phyloP scores from a whole-genome alignment of 2,329 filamentous ascomycete species.

The Fusarium nurragi region DNA sequence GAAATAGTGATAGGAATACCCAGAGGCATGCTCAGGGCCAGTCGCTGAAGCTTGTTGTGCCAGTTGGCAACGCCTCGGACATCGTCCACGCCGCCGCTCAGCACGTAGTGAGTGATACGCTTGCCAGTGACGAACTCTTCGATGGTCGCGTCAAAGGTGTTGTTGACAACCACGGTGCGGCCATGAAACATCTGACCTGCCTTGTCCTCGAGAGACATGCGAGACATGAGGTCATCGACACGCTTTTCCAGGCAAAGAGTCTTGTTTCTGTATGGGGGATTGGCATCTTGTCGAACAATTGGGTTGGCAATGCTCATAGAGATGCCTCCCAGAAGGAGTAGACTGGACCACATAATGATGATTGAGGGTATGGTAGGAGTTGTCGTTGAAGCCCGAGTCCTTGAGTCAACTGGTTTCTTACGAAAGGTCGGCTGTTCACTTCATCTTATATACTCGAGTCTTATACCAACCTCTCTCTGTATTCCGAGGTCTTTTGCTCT shows the following conservation, averaged over 20 bases:
- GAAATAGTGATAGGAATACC: constrained; percentile 61
- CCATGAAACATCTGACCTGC: constrained; percentile 58
- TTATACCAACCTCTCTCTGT: neutral
- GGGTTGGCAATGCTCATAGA: constrained; percentile 28
- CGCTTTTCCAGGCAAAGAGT: constrained; percentile 54
- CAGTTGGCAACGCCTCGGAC: constrained; percentile 50
- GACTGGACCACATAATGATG: constrained; percentile 25
- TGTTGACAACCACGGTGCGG: constrained; percentile 24
- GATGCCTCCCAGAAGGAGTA: constrained; percentile 21
- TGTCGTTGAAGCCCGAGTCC: neutral
- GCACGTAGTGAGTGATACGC: constrained; percentile 56
- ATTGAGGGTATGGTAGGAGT: neutral
- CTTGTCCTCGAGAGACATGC: constrained; percentile 60
- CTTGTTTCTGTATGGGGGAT: constrained; percentile 26
- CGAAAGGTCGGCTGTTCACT: neutral
- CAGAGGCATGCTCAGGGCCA: constrained; percentile 56
- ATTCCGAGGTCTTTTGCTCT: neutral
- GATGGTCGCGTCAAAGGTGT: constrained; percentile 31
- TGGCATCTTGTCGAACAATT: constrained; percentile 22
- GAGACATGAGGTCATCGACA: constrained; percentile 55
- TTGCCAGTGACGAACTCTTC: constrained; percentile 30
- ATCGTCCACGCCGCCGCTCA: constrained; percentile 55
- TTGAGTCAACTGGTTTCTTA: neutral
- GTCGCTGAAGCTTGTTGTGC: constrained; percentile 54
- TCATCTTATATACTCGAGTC: constrained; percentile 11